These are phyloP conservation scores for Xylaria hypoxylon DNA, from an alignment of 2,329 filamentous ascomycete genomes.

Conservation along the genomic window DNA sequence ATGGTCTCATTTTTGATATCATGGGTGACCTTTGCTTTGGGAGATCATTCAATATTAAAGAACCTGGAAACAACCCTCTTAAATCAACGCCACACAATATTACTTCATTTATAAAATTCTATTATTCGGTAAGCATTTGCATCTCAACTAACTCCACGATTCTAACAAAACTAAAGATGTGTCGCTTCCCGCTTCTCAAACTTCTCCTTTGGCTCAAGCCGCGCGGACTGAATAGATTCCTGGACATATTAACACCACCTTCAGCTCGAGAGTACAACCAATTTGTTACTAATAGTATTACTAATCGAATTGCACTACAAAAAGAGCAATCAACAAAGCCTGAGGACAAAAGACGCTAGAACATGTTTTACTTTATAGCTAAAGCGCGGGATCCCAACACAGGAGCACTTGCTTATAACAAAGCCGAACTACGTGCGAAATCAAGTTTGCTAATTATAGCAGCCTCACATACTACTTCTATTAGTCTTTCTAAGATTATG, in stretches of 20 bases:
- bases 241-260: constrained; percentile 32
- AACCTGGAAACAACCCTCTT: constrained; percentile 42
- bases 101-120: constrained; percentile 36
- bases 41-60: constrained; percentile 45
- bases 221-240: constrained; percentile 36
- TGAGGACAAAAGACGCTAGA: constrained; percentile 39
- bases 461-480: constrained; percentile 42
- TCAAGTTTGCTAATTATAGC: constrained; percentile 42
- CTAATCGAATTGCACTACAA: constrained; percentile 36
- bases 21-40: constrained; percentile 46
- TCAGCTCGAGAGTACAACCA: constrained; percentile 31
- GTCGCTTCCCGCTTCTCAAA: constrained; percentile 29
- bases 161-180: constrained; percentile 27
- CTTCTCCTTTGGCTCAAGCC: constrained; percentile 41
- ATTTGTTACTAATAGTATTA: constrained; percentile 40
- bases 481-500: constrained; percentile 39
- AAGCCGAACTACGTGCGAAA: constrained; percentile 39
- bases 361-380: constrained; percentile 44
- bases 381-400: constrained; percentile 40
- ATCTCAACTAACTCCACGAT: neutral
- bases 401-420: constrained; percentile 31
- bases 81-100: constrained; percentile 38
- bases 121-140: constrained; percentile 40
- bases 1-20: constrained; percentile 40
- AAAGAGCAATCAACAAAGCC: constrained; percentile 29